Base-by-base conservation (phyloP, 2,329 filamentous ascomycete genomes). In the Aulographum hederae region DNA sequence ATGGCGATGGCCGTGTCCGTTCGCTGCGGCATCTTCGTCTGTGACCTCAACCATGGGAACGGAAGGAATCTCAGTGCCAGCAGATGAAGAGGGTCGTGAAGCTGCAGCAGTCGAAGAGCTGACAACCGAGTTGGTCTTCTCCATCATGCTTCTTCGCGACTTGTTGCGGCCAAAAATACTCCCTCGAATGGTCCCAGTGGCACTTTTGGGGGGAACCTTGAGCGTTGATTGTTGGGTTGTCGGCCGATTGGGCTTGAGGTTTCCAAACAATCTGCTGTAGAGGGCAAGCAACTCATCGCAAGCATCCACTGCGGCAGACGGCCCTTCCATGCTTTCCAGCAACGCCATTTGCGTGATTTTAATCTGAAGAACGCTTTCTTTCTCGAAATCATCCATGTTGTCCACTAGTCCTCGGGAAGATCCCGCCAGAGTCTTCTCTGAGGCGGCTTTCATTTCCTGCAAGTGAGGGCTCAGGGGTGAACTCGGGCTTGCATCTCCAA, bases 321-420 rank as follows among this genome's bases (percentile, higher is more conserved):
- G 73, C 1, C 84, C 84, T 47, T 94, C 84, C 3, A 81, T 58
- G 12, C 89, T 58, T 52, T 95, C 86, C 3, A 89, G 54, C 14
- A 98, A 65, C 3, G 78, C 68, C 37, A 98, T 61, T 46, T 95
- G 85, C 8, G 86, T 94, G 70, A 95, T 92, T 52, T 92, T 92
- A 38, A 94, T 73, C 51, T 95, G 80, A n/a, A 98, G 56, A 26
- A 98, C 75, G 30, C 71, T 69, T 50, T 85, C 80, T 47, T 84
- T 91, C 47, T 95, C 85, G 17, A 73, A 70, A 35, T 74, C 70
- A 38, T 82, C 77, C 72, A 94, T 80, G 28, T 79, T 72, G 40
- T 86, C 78, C 1, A 91, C 65, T 29, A 80, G 47, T 3, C 73
- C 71, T 28, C 11, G 31, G 45, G 50, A 17, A 35, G 40, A 39